phyloP scores from a whole-genome alignment of 1,139 yeast genomes.

The Barnettozyma hawaiiensis region DNA sequence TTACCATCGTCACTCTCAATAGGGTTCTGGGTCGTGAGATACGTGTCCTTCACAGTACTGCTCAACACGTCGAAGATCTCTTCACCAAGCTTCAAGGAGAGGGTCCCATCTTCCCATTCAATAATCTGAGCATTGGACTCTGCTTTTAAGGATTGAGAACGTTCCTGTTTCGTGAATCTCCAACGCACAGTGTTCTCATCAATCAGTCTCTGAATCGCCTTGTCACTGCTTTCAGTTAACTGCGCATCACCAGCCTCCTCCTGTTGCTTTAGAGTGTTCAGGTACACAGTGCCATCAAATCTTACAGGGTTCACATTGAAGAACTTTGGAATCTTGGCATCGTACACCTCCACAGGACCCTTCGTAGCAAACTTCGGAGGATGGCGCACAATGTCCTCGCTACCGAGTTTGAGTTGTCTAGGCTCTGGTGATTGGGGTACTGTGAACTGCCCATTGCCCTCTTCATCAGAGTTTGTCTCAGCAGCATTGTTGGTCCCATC shows the following conservation, averaged over 20 bases:
- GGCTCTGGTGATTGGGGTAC: constrained; percentile 35
- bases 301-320: constrained; percentile 80
- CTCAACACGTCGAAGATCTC: constrained; percentile 79
- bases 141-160: constrained; percentile 58
- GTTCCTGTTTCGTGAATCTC: constrained; percentile 67
- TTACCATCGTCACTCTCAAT: not conserved
- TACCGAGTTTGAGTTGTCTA: constrained; percentile 43
- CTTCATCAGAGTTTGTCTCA: constrained; percentile 19
- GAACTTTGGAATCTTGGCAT: constrained; percentile 75
- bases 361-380: constrained; percentile 40
- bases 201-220: constrained; percentile 46
- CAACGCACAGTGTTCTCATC: constrained; percentile 87
- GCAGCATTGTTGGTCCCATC: constrained; percentile 16
- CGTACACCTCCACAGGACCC: constrained; percentile 39
- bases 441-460: constrained; percentile 27
- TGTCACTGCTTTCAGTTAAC: constrained; percentile 42
- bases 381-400: constrained; percentile 70
- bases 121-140: constrained; percentile 88
- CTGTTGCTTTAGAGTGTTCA: constrained; percentile 29
- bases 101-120: constrained; percentile 91
- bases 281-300: constrained; percentile 59
- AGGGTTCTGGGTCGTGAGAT: constrained; percentile 45
- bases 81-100: constrained; percentile 78
- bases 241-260: constrained; percentile 2
- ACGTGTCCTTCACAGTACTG: constrained; percentile 64